Base-by-base conservation (phyloP, 495 filamentous ascomycete species). In the Podospora pseudocomata region DNA sequence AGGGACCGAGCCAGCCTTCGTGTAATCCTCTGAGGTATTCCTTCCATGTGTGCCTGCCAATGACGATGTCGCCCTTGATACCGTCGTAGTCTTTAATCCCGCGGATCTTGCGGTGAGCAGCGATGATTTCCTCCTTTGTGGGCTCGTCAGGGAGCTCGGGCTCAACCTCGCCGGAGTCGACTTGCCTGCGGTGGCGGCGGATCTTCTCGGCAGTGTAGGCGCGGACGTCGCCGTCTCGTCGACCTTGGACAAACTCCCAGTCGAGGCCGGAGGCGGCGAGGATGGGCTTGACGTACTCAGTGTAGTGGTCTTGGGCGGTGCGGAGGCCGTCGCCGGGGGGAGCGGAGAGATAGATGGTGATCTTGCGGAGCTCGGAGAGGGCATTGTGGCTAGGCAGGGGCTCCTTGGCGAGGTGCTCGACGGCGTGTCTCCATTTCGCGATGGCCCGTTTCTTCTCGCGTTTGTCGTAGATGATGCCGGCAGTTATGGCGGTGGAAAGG, bases 21-120 rank as follows among this genome's bases (percentile, higher is more conserved):
- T 99, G 95, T 67, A 97, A 71, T 28, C 95, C 95, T 28, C 92
- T 86, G 11, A 98, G 80, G 78, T 97, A 99, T 80, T 99, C 95
- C 80, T 97, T 98, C 95, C 95, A 99, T 9, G 94, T 90, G 75
- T 97, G 89, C 67, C 95, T 84, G 5, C 96, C 95, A 69, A 99
- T 87, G 4, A 98, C 87, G 60, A 99, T 82, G 76, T 97, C 94
- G 27, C 94, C 93, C 68, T 84, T 83, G 2, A 90, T 81, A 13
- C 92, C 93, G 2, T 88, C 84, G 75, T 87, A 93, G 26, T 93
- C 88, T 19, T 74, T 78, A 13, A 94, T 86, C 26, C 88, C 89
- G 23, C 85, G 85, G 63, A 75, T 84, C 74, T 80, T 80, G 70
- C 91, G 84, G 67, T 84, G 80, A 23, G 84, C 81, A 65, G 85